A percentile compares a stretch with the other conserved stretches of the same genome.
Conservation (phyloP, 2,329 filamentous ascomycete species). For the Paradendryphiella salina region DNA sequence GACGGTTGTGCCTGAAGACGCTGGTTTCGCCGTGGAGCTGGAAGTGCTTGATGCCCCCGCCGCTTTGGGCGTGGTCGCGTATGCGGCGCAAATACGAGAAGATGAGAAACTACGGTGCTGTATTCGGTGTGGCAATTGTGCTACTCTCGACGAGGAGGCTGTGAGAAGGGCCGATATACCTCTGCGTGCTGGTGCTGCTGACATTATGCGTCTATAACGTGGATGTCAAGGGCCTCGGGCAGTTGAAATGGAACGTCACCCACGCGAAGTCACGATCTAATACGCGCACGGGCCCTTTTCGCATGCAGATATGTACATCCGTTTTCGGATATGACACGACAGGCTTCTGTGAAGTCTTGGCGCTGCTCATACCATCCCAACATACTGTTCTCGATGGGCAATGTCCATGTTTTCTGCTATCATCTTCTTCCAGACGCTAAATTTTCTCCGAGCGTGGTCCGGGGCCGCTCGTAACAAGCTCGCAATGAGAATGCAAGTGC, state of each 20-base stretch:
- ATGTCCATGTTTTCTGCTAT: too few relatives aligned
- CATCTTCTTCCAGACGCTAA: too few relatives aligned
- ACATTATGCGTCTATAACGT: slow-evolving; percentile 20
- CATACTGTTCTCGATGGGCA: too few relatives aligned
- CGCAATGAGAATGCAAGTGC: too few relatives aligned
- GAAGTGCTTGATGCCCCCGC: slow-evolving; percentile 11
- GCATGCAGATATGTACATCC: not conserved
- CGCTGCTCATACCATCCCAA: too few relatives aligned
- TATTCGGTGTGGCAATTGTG: slow-evolving; percentile 21
- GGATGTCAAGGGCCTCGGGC: not conserved
- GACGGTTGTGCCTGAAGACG: slow-evolving; percentile 6
- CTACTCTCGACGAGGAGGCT: slow-evolving; percentile 20
- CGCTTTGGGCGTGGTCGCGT: slow-evolving; percentile 26
- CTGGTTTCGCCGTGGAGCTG: too few relatives aligned
- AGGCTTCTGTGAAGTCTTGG: too few relatives aligned
- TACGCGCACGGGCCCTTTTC: slow-evolving; percentile 6
- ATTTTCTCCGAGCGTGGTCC: too few relatives aligned
- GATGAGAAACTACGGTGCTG: slow-evolving; percentile 28
- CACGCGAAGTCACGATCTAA: slow-evolving; percentile 23
- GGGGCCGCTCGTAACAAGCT: too few relatives aligned
- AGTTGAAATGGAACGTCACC: not conserved
- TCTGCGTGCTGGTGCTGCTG: slow-evolving; percentile 24
- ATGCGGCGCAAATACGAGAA: slow-evolving; percentile 29
- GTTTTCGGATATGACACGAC: too few relatives aligned
- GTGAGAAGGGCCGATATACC: slow-evolving; percentile 26